Base-by-base conservation (phyloP, 2,329 filamentous ascomycete species). In the Amauroascus verrucosus region DNA sequence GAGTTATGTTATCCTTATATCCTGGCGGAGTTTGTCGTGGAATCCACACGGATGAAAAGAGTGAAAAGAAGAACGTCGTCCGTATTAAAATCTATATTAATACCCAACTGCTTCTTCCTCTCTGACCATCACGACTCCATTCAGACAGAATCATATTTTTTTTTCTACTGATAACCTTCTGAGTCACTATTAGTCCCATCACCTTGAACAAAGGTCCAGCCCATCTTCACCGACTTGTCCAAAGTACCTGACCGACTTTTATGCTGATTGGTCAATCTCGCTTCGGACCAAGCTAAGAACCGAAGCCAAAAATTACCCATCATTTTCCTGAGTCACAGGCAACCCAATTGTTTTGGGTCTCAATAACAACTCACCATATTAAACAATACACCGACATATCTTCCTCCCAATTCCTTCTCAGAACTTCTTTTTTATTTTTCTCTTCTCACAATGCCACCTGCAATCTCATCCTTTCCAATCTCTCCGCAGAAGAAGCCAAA, bases 401-500 rank as follows among this genome's bases (percentile, higher is more conserved):
- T 26, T 13, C 48, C 37, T 49, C 20, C 16, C 48, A 43, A 43
- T 41, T 40, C 14, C 26, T n/a, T 13, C 30, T 18, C 3, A 32
- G n/a, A 43, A 20, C 11, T 20, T 50, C 32, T 26, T 28, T 8
- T 30, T 22, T 32, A 11, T 3, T 22, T 40, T n/a, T n/a, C 13
- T 11, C 16, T 50, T 18, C 32, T 37, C 48, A 44, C 13, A 14
- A 51, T 51, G 48, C 22, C 48, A 9, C 35, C 26, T 26, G 18
- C 35, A 41, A 16, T 18, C 7, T 16, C 33, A 24, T 32, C 33
- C n/a, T 48, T 48, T 11, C 37, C 45, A 30, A 64, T 63, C 51
- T 64, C 69, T 26, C 62, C 67, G 35, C 61, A 63, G 18, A 66
- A 63, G 28, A 73, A 75, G 70, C 78, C 85, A 75, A 86, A 89